A percentile compares a stretch with the other conserved stretches of the same genome.
Evolutionary conservation across 1,284 basidiomycete genomes (phyloP).

Genomic region (Xerocomus cyaneibrunnescens): DNA sequence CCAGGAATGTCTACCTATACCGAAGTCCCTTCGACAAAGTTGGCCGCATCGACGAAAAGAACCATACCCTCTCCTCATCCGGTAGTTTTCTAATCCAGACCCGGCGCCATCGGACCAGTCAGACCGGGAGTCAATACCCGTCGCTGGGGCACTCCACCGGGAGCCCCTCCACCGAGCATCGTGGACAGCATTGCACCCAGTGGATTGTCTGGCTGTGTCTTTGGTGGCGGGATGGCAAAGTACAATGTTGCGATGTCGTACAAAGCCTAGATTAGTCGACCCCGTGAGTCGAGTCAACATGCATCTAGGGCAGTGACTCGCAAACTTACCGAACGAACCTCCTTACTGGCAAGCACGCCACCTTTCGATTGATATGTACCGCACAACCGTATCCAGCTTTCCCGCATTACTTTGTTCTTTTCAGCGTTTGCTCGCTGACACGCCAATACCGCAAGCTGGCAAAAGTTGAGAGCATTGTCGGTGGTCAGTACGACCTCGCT

Average conservation of each 20-base stretch:
- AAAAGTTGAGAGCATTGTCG: slow-evolving; percentile 78
- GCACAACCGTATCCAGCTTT: slow-evolving; percentile 81
- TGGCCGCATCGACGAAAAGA: slow-evolving; percentile 12
- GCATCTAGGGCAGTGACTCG: not conserved
- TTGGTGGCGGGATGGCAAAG: slow-evolving; percentile 77
- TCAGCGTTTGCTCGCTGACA: slow-evolving; percentile 82
- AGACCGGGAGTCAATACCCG: slow-evolving; percentile 45
- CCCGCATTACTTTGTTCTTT: slow-evolving; percentile 67
- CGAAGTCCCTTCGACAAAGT: slow-evolving; percentile 7
- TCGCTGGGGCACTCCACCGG: slow-evolving; percentile 35
- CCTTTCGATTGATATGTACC: slow-evolving; percentile 74
- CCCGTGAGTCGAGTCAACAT: slow-evolving; percentile 1
- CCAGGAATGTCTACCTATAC: slow-evolving; percentile 5
- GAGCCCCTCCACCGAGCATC: slow-evolving; percentile 75
- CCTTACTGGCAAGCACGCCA: slow-evolving; percentile 59
- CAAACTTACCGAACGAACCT: slow-evolving; percentile 70
- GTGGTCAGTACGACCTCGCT: slow-evolving; percentile 73
- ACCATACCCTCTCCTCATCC: not conserved
- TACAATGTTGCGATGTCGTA: slow-evolving; percentile 66
- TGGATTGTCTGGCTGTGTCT: slow-evolving; percentile 69
- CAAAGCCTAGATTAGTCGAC: slow-evolving; percentile 45
- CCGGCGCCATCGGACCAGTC: slow-evolving; percentile 31
- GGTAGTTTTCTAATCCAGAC: slow-evolving; percentile 37
- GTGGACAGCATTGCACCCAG: slow-evolving; percentile 82
- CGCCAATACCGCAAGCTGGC: slow-evolving; percentile 80